Percentiles rank a stretch among this genome's conserved stretches.
phyloP scores from a whole-genome alignment of 2,329 filamentous ascomycete species.

The Pyrenophora teres region DNA sequence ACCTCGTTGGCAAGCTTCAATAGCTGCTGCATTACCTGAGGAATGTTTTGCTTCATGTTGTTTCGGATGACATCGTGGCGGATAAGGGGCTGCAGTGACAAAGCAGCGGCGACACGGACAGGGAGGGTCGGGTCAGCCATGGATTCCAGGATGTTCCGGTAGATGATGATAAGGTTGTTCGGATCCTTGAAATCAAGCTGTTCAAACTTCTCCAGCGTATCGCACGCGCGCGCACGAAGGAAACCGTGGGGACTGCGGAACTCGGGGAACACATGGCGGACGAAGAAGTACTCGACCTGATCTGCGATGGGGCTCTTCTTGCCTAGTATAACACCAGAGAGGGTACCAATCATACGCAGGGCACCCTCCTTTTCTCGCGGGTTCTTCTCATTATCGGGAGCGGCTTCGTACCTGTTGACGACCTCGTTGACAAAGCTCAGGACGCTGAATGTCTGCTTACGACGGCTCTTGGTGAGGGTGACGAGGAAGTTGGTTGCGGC shows the following conservation, averaged over 20 bases:
- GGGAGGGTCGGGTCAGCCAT: conserved; percentile 95
- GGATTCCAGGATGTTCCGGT: conserved; percentile 93
- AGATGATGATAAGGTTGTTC: conserved; percentile 94
- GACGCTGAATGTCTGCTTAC: conserved; percentile 95
- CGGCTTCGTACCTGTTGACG: conserved; percentile 87
- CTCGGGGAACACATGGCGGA: conserved; percentile 97
- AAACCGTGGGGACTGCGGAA: conserved; percentile 92
- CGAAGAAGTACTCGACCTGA: conserved; percentile 97
- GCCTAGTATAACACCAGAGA: conserved; percentile 90
- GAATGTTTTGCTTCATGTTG: conserved; percentile 97
- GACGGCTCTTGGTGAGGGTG: conserved; percentile 88
- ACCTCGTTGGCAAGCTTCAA: conserved; percentile 97
- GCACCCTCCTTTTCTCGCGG: conserved; percentile 96
- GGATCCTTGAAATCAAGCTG: conserved; percentile 95
- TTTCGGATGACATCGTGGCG: conserved; percentile 91
- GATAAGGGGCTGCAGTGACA: conserved; percentile 93
- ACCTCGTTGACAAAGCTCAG: conserved; percentile 93
- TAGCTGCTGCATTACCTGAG: conserved; percentile 98
- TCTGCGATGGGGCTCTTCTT: conserved; percentile 99
- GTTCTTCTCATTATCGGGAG: conserved; percentile 86
- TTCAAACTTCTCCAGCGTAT: conserved; percentile 98
- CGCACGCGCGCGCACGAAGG: conserved; percentile 90
- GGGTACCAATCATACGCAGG: conserved; percentile 92
- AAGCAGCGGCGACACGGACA: conserved; percentile 89
- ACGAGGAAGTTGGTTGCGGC: conserved; percentile 96